phyloP scores from a whole-genome alignment of 192 early-diverging fungal genomes.

The Gigaspora rosea region DNA sequence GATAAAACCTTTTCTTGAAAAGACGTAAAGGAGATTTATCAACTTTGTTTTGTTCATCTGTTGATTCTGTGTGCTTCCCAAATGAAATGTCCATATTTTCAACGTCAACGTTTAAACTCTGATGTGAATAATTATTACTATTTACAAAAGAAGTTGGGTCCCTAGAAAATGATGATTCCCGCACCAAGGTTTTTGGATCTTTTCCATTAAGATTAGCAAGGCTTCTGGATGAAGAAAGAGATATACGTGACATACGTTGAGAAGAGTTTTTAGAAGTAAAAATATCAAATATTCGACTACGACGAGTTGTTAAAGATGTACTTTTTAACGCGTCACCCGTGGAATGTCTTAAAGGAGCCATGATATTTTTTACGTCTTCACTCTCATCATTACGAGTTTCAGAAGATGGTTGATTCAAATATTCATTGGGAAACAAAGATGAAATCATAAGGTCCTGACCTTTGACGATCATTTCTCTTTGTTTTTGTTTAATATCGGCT shows the following conservation, averaged over 20 bases:
- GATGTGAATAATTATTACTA: slow-evolving; percentile 9
- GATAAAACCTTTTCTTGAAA: slow-evolving; percentile 23
- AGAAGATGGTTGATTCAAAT: too few relatives aligned
- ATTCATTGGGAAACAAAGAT: too few relatives aligned
- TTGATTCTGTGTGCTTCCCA: not conserved
- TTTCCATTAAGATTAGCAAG: not conserved
- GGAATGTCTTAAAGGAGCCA: too few relatives aligned
- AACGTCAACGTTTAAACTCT: not conserved
- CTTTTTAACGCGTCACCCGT: too few relatives aligned
- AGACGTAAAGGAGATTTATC: slow-evolving; percentile 25
- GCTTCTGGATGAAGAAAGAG: not conserved
- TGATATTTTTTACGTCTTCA: too few relatives aligned
- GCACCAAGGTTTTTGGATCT: not conserved
- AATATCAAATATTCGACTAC: not conserved
- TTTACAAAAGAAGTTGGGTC: slow-evolving; percentile 1
- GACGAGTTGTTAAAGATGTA: too few relatives aligned
- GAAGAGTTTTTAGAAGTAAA: not conserved
- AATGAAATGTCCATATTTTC: not conserved
- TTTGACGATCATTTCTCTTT: not conserved
- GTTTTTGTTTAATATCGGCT: not conserved
- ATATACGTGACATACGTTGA: not conserved
- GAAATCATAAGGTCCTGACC: not conserved
- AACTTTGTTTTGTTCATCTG: not conserved
- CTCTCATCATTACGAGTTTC: too few relatives aligned
- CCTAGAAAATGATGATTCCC: too few relatives aligned